Base-by-base conservation (phyloP, 768 basidiomycete genomes). In the Suillus ampliporus region DNA sequence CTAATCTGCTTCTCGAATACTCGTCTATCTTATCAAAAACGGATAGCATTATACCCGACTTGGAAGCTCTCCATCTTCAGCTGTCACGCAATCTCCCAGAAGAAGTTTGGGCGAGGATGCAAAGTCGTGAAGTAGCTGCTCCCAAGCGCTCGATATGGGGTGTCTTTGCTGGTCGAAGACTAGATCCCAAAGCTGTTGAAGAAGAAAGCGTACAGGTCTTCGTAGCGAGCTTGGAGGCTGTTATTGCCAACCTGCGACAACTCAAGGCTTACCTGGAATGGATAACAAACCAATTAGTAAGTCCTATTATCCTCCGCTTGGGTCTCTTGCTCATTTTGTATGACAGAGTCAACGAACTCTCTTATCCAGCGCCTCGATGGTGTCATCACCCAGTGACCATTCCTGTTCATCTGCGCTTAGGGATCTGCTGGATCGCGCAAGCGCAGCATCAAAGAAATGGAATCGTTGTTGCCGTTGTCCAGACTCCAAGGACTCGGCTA, bases 1-100 rank as follows among this genome's bases (percentile, higher is more conserved):
- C 75, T 5, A 75, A 72, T 46, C 71, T 75, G 17, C 68, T 76
- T 21, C 60, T 75, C 28, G 75, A 75, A 60, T 77, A 75, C 60
- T 72, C 74, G 5, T 73, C 72, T 31, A 67, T 69, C 17, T 69
- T 71, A 38, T 66, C 61, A 8, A 76, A 67, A 15, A 64, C 60
- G 17, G 64, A 58, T 58, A 62, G 40, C 37, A 14, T 74, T 4
- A 54, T 68, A 14, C 62, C 59, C 37, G 64, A 63, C n/a, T 14
- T 77, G 10, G 65, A 38, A 35, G 41, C 56, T 8, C 56, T 71
- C 5, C 72, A 66, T 35, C 68, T 13, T 40, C 62, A 57, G 10
- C 21, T 72, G 6, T 65, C 59, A 19, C 64, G 3, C 19, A 53
- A 53, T 19, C 52, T 38, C 21, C 52, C 53, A 34, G 23, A 52